A percentile compares a stretch with the other conserved stretches of the same genome.
These are phyloP conservation scores for Porogramme epimiltina DNA, from an alignment of 1,284 basidiomycete genomes.

Conservation along the genomic window DNA sequence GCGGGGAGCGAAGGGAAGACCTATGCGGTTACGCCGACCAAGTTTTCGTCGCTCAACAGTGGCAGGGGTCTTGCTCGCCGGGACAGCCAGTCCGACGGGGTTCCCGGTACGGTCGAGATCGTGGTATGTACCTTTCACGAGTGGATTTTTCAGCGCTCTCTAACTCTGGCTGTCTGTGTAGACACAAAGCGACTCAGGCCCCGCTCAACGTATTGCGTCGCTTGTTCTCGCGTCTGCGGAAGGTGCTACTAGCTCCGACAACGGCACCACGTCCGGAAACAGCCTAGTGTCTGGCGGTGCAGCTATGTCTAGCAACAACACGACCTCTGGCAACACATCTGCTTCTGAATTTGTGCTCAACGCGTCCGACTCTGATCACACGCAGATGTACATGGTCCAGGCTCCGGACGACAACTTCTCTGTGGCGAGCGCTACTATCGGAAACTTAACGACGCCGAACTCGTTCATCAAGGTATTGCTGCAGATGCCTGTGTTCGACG, in stretches of 20 bases:
- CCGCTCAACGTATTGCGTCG: slow-evolving; percentile 45
- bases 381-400: slow-evolving; percentile 51
- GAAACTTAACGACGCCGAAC: slow-evolving; percentile 18
- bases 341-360: slow-evolving; percentile 44
- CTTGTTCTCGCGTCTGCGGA: slow-evolving; percentile 36
- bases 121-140: slow-evolving; percentile 38
- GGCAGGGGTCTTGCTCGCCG: slow-evolving; percentile 16
- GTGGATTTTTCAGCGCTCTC: too few species aligned
- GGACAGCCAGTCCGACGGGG: slow-evolving; percentile 23
- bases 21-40: slow-evolving; percentile 2
- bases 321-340: slow-evolving; percentile 21
- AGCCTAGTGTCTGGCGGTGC: slow-evolving; percentile 9
- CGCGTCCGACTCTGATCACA: slow-evolving; percentile 54
- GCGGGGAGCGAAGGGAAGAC: slow-evolving; percentile 6
- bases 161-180: too few species aligned
- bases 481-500: slow-evolving; percentile 47
- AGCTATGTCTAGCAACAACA: slow-evolving; percentile 13
- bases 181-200: neutral
- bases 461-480: slow-evolving; percentile 43
- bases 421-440: neutral
- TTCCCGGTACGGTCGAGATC: slow-evolving; percentile 50
- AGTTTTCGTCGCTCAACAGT: too few species aligned
- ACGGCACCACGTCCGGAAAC: slow-evolving; percentile 2
- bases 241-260: slow-evolving; percentile 17
- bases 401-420: neutral